phyloP scores from a whole-genome alignment of 192 early-diverging fungal species.

The Backusella parvicylindrica region DNA sequence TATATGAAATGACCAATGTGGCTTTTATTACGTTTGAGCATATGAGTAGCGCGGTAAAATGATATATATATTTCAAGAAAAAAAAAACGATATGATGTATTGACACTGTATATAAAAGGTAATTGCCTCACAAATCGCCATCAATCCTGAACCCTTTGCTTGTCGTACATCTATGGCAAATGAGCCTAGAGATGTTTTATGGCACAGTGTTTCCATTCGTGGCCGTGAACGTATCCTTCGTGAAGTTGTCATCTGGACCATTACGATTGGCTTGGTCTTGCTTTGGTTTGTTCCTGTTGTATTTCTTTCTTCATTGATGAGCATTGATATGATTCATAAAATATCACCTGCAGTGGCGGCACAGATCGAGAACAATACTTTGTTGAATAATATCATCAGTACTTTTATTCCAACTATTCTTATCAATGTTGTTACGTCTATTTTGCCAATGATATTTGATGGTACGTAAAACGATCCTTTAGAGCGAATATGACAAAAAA shows the following conservation, averaged over 20 bases:
- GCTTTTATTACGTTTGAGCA: constrained; percentile 75
- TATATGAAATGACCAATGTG: constrained; percentile 43
- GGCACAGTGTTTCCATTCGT: constrained; percentile 62
- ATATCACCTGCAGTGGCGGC: constrained; percentile 50
- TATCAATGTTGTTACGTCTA: constrained; percentile 59
- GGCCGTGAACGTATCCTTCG: constrained; percentile 46
- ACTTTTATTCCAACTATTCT: constrained; percentile 67
- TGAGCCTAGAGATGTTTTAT: constrained; percentile 72
- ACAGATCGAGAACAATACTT: constrained; percentile 35
- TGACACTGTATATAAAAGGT: constrained; percentile 32
- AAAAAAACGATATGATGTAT: not conserved
- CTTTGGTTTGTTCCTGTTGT: constrained; percentile 71
- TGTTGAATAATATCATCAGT: constrained; percentile 55
- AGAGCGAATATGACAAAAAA: not conserved
- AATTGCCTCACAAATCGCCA: constrained; percentile 61
- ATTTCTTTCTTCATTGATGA: constrained; percentile 60
- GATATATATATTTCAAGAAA: not conserved
- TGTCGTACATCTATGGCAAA: constrained; percentile 58
- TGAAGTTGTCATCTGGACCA: constrained; percentile 44
- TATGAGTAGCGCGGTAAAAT: constrained; percentile 60
- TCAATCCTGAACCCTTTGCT: constrained; percentile 57
- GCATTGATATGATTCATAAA: constrained; percentile 51
- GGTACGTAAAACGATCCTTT: too few relatives aligned
- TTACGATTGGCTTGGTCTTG: constrained; percentile 59
- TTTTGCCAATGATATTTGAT: constrained; percentile 66